Evolutionary conservation across 352 stramenopile species (phyloP).

Genomic region (Saprolegnia diclina): DNA sequence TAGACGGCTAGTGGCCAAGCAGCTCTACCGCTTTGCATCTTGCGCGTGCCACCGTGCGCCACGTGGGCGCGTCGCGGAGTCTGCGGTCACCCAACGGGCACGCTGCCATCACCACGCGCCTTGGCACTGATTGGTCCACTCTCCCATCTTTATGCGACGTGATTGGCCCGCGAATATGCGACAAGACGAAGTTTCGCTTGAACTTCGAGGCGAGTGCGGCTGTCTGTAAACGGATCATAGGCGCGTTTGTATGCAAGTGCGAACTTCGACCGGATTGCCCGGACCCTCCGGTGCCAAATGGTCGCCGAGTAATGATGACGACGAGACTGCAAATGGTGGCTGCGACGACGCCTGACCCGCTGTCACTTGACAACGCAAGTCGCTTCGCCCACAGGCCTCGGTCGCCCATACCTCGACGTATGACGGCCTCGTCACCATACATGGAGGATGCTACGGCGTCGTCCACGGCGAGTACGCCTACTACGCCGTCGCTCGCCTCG

Average conservation of each 20-base stretch:
- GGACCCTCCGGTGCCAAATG: background rate
- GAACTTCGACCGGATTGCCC: background rate
- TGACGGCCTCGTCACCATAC: background rate
- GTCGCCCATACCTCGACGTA: slow-evolving; percentile 1
- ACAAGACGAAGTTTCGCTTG: slow-evolving; percentile 9
- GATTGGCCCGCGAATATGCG: background rate
- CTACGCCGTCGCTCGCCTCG: background rate
- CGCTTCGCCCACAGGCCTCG: background rate
- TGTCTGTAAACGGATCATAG: background rate
- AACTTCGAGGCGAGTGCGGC: background rate
- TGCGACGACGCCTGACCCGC: background rate
- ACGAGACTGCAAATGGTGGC: slow-evolving; percentile 10
- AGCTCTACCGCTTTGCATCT: too few species aligned
- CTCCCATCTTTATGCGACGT: background rate
- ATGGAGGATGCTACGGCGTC: background rate
- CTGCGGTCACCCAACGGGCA: slow-evolving; percentile 1
- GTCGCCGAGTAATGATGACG: slow-evolving; percentile 12
- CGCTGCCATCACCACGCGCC: background rate
- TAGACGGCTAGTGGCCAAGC: too few species aligned
- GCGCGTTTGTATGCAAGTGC: background rate
- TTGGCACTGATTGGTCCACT: slow-evolving; percentile 3
- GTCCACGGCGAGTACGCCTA: too few species aligned
- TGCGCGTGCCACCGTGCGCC: too few species aligned
- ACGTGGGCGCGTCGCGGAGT: too few species aligned
- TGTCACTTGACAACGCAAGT: slow-evolving; percentile 19